phyloP scores from a whole-genome alignment of 805 yeast species.

The Saturnispora silvae region DNA sequence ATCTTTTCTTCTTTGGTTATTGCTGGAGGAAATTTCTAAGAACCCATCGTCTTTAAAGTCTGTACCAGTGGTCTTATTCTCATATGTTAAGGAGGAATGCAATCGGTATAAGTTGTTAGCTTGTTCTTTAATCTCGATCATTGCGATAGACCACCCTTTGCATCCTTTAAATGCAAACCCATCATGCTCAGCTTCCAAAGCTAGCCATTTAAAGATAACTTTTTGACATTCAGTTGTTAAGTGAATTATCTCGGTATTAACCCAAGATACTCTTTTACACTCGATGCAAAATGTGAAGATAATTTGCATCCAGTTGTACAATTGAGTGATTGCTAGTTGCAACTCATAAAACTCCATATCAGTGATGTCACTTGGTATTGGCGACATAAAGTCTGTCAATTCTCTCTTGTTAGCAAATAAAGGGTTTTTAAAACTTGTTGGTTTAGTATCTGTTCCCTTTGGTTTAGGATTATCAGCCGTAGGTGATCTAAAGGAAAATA shows the following conservation, averaged over 20 bases:
- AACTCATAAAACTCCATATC: conserved; percentile 3
- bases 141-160: conserved; percentile 8
- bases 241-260: conserved; percentile 20
- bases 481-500: neutral
- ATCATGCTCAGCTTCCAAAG: conserved; percentile 4
- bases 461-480: neutral
- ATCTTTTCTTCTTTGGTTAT: too few species aligned
- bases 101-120: neutral
- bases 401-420: neutral
- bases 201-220: conserved; percentile 14
- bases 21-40: neutral
- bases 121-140: conserved; percentile 1
- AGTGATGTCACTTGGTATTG: neutral
- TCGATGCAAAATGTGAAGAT: conserved; percentile 18
- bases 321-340: conserved; percentile 11
- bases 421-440: neutral
- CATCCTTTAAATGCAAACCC: conserved; percentile 4
- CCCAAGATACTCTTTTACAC: conserved; percentile 22
- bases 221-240: conserved; percentile 14
- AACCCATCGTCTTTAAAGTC: conserved; percentile 2
- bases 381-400: neutral
- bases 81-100: neutral
- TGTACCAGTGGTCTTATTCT: neutral
- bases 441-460: neutral
- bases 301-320: conserved; percentile 19